phyloP scores from a whole-genome alignment of 2,329 filamentous ascomycete species.

The Colletotrichum sp. region DNA sequence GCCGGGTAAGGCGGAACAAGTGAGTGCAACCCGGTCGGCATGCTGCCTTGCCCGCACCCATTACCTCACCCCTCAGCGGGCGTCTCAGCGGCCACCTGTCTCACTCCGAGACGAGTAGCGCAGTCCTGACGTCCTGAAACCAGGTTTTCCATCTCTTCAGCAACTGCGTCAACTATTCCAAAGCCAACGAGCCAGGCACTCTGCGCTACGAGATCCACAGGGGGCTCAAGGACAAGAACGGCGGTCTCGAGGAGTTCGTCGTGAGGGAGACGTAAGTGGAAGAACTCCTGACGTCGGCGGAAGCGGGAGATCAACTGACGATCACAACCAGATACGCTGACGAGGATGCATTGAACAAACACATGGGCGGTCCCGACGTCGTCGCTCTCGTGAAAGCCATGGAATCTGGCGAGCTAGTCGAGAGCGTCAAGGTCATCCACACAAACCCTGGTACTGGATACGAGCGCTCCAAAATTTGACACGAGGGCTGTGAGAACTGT shows the following conservation, averaged over 20 bases:
- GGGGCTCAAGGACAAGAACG: conserved; percentile 24
- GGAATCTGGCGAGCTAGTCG: background rate
- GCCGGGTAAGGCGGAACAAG: conserved; percentile 26
- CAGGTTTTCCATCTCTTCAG: conserved; percentile 27
- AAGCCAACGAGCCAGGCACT: conserved; percentile 25
- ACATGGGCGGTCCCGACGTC: conserved; percentile 24
- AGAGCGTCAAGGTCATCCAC: background rate
- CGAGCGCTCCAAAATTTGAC: background rate
- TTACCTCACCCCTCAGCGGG: background rate
- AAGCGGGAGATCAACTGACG: background rate
- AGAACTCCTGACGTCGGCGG: background rate
- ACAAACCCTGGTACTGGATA: background rate
- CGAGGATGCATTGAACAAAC: conserved; percentile 25
- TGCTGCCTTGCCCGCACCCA: background rate
- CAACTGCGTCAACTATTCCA: conserved; percentile 24
- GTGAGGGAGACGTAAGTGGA: conserved; percentile 27
- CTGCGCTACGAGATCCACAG: conserved; percentile 30
- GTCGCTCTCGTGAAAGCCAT: conserved; percentile 23
- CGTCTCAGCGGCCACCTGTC: background rate
- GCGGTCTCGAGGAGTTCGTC: conserved; percentile 26
- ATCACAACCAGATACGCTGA: conserved; percentile 24
- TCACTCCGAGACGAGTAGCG: background rate
- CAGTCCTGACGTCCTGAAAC: background rate
- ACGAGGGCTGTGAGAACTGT: background rate
- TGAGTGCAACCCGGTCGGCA: background rate